Conservation (phyloP, 2,329 filamentous ascomycete genomes). For the Fusarium sp. region DNA sequence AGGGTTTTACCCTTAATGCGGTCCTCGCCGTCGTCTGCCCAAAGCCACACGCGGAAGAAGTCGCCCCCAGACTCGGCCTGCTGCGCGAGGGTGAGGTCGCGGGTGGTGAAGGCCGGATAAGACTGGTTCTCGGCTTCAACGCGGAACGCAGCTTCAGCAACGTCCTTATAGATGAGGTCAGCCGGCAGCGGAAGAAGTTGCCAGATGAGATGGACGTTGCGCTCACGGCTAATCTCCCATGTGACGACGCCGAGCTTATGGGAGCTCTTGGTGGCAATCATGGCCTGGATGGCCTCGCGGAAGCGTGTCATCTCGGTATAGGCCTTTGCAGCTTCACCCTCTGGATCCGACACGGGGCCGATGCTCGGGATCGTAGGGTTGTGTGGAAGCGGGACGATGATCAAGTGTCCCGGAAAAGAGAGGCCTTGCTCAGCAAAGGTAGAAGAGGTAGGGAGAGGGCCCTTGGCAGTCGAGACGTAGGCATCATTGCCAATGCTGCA, state of each 20-base stretch:
- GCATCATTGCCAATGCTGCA: slow-evolving; percentile 87
- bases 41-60: slow-evolving; percentile 87
- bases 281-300: slow-evolving; percentile 79
- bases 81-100: slow-evolving; percentile 62
- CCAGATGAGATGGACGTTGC: slow-evolving; percentile 92
- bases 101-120: slow-evolving; percentile 63
- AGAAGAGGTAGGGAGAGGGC: slow-evolving; percentile 78
- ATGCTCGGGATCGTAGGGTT: slow-evolving; percentile 79
- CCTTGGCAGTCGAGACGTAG: slow-evolving; percentile 93
- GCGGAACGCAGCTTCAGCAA: slow-evolving; percentile 89
- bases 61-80: slow-evolving; percentile 65
- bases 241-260: slow-evolving; percentile 83
- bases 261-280: slow-evolving; percentile 71
- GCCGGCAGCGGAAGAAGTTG: slow-evolving; percentile 85
- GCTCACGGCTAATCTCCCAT: slow-evolving; percentile 88
- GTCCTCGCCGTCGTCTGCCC: slow-evolving; percentile 69
- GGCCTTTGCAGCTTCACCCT: slow-evolving; percentile 69
- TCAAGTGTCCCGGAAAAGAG: slow-evolving; percentile 83
- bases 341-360: slow-evolving; percentile 61
- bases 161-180: slow-evolving; percentile 74
- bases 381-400: slow-evolving; percentile 91
- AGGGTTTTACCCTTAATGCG: slow-evolving; percentile 72
- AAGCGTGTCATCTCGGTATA: slow-evolving; percentile 87
- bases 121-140: slow-evolving; percentile 84
- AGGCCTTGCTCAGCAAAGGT: slow-evolving; percentile 76